Evolutionary conservation across 2,329 filamentous ascomycete species (phyloP).

Genomic region (Lachnellula subtilissima): DNA sequence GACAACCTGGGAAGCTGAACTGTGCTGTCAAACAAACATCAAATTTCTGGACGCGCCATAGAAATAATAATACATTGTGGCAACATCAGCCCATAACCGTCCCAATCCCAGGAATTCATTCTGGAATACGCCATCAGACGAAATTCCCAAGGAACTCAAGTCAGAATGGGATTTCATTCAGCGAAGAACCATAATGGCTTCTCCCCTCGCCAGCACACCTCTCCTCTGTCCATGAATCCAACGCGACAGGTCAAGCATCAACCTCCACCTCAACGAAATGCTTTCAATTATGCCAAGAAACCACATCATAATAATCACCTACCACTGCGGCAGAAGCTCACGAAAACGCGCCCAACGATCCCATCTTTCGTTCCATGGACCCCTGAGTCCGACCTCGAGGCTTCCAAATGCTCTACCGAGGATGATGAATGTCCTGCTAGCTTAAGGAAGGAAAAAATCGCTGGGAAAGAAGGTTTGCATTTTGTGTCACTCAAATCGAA

Average conservation of each 20-base stretch:
- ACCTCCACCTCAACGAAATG: not conserved
- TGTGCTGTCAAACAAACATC: not conserved
- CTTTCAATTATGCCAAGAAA: not conserved
- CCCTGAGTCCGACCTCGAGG: slow-evolving; percentile 6
- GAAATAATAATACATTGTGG: not conserved
- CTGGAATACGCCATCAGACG: not conserved
- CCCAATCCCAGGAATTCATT: not conserved
- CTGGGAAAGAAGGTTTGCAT: not conserved
- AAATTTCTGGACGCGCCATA: not conserved
- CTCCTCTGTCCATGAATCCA: too few relatives aligned
- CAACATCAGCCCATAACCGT: not conserved
- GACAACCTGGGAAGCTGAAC: not conserved
- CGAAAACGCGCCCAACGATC: not conserved
- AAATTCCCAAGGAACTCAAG: not conserved
- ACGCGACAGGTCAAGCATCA: too few relatives aligned
- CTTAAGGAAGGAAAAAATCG: slow-evolving; percentile 1
- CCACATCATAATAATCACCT: not conserved
- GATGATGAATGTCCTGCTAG: not conserved
- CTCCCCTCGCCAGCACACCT: too few relatives aligned
- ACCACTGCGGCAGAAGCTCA: not conserved
- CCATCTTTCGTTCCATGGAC: not conserved
- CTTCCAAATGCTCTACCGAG: not conserved
- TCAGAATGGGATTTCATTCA: not conserved
- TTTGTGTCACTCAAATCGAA: too few relatives aligned
- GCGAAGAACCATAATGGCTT: too few relatives aligned